These are phyloP conservation scores for Globisporangium paroecandrum DNA, from an alignment of 352 stramenopile species.

Conservation along the genomic window DNA sequence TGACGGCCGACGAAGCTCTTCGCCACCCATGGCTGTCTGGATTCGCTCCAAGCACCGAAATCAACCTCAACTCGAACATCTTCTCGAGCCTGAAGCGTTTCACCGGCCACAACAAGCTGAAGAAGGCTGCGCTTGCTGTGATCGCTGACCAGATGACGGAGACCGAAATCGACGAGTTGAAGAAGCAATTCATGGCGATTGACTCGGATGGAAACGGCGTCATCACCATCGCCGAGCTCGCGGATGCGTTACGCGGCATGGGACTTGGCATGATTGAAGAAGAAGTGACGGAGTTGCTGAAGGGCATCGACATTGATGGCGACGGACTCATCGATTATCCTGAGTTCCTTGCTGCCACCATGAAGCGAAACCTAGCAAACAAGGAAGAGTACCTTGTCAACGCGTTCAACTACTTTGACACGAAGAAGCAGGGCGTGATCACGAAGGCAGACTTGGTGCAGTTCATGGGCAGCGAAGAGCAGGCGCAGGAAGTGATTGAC, in stretches of 20 bases:
- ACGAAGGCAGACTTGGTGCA: slow-evolving; percentile 87
- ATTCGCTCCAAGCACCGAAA: slow-evolving; percentile 64
- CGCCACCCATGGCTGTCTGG: slow-evolving; percentile 84
- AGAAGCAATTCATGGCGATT: slow-evolving; percentile 87
- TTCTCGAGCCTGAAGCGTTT: slow-evolving; percentile 86
- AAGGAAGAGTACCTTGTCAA: slow-evolving; percentile 87
- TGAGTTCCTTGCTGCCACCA: slow-evolving; percentile 89
- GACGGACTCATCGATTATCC: slow-evolving; percentile 87
- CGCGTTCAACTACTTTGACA: slow-evolving; percentile 91
- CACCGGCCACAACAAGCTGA: slow-evolving; percentile 88
- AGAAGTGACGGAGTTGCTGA: slow-evolving; percentile 84
- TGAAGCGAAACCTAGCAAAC: slow-evolving; percentile 87
- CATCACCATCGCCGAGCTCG: slow-evolving; percentile 88
- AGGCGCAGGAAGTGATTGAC: slow-evolving; percentile 90
- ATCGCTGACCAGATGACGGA: slow-evolving; percentile 86
- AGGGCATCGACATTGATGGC: slow-evolving; percentile 89
- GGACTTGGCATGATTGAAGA: slow-evolving; percentile 88
- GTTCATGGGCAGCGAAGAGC: slow-evolving; percentile 91
- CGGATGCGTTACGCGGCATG: slow-evolving; percentile 71
- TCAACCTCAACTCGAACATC: slow-evolving; percentile 80
- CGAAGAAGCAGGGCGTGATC: slow-evolving; percentile 81
- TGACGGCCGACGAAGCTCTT: slow-evolving; percentile 90
- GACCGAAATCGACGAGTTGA: slow-evolving; percentile 78
- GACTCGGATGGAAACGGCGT: slow-evolving; percentile 85
- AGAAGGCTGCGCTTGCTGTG: slow-evolving; percentile 84